phyloP scores from a whole-genome alignment of 371 early-diverging fungal genomes.

The Saksenaea vasiformis region DNA sequence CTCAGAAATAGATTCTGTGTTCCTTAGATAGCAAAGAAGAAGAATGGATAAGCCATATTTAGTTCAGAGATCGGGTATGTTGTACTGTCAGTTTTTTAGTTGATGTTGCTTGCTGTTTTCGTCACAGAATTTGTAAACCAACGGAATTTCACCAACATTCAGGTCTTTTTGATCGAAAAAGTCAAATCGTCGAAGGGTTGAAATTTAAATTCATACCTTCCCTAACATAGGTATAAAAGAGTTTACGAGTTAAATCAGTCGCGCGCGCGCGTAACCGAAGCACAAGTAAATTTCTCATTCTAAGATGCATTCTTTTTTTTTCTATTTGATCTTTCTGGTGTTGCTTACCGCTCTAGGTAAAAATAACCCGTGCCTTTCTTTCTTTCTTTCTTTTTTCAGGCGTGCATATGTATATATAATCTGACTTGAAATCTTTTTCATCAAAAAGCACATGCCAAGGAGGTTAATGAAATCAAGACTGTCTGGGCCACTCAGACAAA shows the following conservation, averaged over 20 bases:
- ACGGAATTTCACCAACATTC: background rate
- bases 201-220: conserved; percentile 4
- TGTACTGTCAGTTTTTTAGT: too few relatives aligned
- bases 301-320: background rate
- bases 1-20: too few relatives aligned
- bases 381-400: background rate
- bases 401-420: too few relatives aligned
- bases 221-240: background rate
- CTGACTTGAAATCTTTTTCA: background rate
- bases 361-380: background rate
- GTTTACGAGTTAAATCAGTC: background rate
- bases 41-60: too few relatives aligned
- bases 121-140: conserved; percentile 2
- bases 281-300: background rate
- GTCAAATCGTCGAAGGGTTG: background rate
- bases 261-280: background rate
- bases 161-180: background rate
- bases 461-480: background rate
- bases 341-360: background rate
- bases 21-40: too few relatives aligned
- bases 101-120: background rate
- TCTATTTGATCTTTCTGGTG: background rate
- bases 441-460: background rate
- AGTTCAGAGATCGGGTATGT: too few relatives aligned
- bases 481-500: background rate